Conservation (phyloP, 345 rosid species). For the Eucalyptus tenuipes region DNA sequence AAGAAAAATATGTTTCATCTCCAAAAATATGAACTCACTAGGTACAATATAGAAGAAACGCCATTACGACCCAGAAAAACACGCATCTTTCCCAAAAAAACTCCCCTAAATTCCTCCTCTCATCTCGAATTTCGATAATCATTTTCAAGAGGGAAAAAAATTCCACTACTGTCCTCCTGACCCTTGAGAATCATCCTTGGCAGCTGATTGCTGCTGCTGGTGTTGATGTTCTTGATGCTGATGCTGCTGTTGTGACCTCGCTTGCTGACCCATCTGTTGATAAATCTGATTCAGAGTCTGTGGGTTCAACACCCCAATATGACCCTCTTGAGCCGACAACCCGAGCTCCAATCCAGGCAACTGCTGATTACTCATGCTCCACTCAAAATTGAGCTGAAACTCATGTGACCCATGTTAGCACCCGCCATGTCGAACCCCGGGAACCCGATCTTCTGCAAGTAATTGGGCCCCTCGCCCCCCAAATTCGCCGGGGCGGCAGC, state of each 20-base stretch:
- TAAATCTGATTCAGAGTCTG: slow-evolving; percentile 74
- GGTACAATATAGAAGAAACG: slow-evolving; percentile 11
- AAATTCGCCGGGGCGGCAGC: slow-evolving; percentile 13
- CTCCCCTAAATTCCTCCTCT: background rate
- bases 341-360: slow-evolving; percentile 94
- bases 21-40: background rate
- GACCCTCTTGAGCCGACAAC: slow-evolving; percentile 71
- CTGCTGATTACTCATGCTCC: slow-evolving; percentile 26
- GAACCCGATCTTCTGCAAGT: slow-evolving; percentile 55
- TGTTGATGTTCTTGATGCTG: slow-evolving; percentile 25
- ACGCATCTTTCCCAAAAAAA: slow-evolving; percentile 3
- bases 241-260: slow-evolving; percentile 34
- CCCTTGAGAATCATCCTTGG: slow-evolving; percentile 79
- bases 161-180: slow-evolving; percentile 60
- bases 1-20: slow-evolving; percentile 15
- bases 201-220: slow-evolving; percentile 23
- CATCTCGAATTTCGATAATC: background rate
- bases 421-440: slow-evolving; percentile 75
- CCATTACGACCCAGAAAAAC: background rate
- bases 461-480: slow-evolving; percentile 36
- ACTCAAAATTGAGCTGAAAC: slow-evolving; percentile 68
- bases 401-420: slow-evolving; percentile 51
- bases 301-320: slow-evolving; percentile 68
- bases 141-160: background rate
- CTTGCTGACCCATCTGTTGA: slow-evolving; percentile 84